phyloP scores from a whole-genome alignment of 805 yeast genomes.

The Zygoascus biomembranicola region DNA sequence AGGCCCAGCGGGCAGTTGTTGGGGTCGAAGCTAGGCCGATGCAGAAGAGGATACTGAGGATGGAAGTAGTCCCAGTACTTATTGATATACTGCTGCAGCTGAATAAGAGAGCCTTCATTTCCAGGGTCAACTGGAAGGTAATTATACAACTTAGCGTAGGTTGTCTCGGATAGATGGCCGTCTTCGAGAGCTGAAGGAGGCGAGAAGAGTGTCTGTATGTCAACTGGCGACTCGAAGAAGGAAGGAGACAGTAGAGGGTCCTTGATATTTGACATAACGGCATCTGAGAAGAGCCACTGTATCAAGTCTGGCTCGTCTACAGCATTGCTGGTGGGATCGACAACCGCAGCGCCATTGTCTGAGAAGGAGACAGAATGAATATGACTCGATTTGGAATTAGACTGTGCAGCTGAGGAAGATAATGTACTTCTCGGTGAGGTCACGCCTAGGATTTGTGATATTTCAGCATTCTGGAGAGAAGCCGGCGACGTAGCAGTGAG shows the following conservation, averaged over 20 bases:
- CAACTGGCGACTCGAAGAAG: constrained; percentile 31
- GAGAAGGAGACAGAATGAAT: not conserved
- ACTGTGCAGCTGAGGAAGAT: not conserved
- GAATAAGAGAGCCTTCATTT: constrained; percentile 30
- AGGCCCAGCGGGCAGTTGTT: constrained; percentile 40
- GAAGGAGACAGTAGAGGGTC: constrained; percentile 22
- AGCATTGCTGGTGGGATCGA: not conserved
- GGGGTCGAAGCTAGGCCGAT: constrained; percentile 50
- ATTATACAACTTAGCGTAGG: constrained; percentile 19
- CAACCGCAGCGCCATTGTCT: not conserved
- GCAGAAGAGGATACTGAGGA: constrained; percentile 51
- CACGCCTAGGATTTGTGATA: not conserved
- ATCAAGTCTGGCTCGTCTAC: constrained; percentile 22
- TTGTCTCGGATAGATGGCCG: constrained; percentile 27
- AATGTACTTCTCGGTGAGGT: not conserved
- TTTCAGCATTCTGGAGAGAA: not conserved
- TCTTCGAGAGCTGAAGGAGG: constrained; percentile 30
- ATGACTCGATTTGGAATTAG: not conserved
- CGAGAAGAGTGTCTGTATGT: constrained; percentile 32
- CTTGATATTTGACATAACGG: constrained; percentile 21
- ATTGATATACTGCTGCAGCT: constrained; percentile 24
- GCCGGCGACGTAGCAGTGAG: not conserved
- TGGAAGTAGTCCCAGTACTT: constrained; percentile 53
- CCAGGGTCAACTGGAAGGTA: constrained; percentile 26
- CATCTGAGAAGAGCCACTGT: constrained; percentile 32